Evolutionary conservation across 768 basidiomycete genomes (phyloP), one percentile per base, ranked within the genome.

Genomic region (Saitozyma sp.): DNA sequence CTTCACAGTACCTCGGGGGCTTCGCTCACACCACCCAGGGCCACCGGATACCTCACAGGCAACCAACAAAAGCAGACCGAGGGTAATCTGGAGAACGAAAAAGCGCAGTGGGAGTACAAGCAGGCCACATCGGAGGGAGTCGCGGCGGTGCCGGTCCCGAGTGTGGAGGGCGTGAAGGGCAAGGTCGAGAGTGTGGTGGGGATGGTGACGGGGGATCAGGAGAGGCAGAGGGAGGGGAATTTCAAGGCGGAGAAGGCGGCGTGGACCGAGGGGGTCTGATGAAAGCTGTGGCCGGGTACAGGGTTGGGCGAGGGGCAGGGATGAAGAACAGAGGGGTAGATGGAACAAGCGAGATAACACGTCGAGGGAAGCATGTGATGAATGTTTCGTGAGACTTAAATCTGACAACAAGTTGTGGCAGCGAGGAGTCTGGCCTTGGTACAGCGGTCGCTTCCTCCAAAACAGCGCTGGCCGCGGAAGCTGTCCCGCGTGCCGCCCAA

Each of bases 221-320:
- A 67, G 58, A 64, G 64, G 64, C 79, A 80, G 65, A 71, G 61
- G 50, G 64, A 71, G 53, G 78, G 75, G 39, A 80, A 80, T 64
- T 0, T 65, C 1, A 62, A 64, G 38, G 77, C 74, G 7, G 77
- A 79, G 61, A 76, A 76, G 59, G 76, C 77, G 2, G 77, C 75
- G 63, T 78, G 77, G 77, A 75, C 58, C 38, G 68, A 76, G 65
- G 77, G 77, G 4, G 68, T 71, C 20, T 75, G 29, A 29, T 5
- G 29, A 29, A 29, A 29, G 29, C 29, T 29, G 29, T 29, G 42
- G 63, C 56, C 10, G 56, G 13, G 59, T 50, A 50, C 50, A 50
- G 29, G 5, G 29, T 5, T 29, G 29, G 29, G 29, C 5, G 29
- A 29, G 29, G 5, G 29, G 29, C 29, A 29, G 2, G 29, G 29